Percentiles rank a stretch among this genome's conserved stretches.
phyloP scores from a whole-genome alignment of 2,329 filamentous ascomycete genomes.

The Domatiomyces catenatus region DNA sequence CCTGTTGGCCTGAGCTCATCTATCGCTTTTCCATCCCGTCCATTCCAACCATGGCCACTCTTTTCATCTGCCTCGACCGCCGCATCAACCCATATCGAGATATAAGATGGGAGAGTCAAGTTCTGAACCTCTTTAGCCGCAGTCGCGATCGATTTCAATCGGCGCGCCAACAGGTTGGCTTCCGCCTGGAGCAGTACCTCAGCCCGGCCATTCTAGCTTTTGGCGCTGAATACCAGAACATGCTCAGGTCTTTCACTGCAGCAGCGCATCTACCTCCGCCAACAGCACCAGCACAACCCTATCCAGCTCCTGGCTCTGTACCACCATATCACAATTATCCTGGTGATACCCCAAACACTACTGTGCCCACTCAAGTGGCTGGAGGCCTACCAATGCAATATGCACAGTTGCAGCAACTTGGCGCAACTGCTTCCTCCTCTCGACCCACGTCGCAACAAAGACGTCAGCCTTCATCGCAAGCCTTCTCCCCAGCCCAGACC shows the following conservation, averaged over 20 bases:
- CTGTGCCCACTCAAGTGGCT: neutral
- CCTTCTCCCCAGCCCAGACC: neutral
- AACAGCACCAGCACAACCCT: neutral
- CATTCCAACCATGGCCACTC: neutral
- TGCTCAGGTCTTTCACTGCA: neutral
- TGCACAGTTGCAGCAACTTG: neutral
- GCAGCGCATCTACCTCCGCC: neutral
- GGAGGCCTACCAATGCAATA: neutral
- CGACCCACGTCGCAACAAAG: neutral
- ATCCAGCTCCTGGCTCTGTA: neutral
- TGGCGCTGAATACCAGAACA: neutral
- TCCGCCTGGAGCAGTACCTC: constrained; percentile 9
- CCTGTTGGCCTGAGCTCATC: neutral
- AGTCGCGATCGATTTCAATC: neutral
- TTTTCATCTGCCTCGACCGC: neutral
- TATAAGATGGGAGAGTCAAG: neutral
- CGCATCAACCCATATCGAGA: neutral
- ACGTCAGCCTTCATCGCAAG: neutral
- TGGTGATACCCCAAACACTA: neutral
- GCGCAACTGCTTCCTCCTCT: neutral
- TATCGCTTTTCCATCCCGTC: neutral
- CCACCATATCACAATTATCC: neutral
- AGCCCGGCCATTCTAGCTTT: neutral
- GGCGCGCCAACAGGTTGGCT: neutral
- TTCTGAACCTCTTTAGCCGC: neutral